Evolutionary conservation across 768 basidiomycete species (phyloP).

Genomic region (Agaricus sinodeliciosus): DNA sequence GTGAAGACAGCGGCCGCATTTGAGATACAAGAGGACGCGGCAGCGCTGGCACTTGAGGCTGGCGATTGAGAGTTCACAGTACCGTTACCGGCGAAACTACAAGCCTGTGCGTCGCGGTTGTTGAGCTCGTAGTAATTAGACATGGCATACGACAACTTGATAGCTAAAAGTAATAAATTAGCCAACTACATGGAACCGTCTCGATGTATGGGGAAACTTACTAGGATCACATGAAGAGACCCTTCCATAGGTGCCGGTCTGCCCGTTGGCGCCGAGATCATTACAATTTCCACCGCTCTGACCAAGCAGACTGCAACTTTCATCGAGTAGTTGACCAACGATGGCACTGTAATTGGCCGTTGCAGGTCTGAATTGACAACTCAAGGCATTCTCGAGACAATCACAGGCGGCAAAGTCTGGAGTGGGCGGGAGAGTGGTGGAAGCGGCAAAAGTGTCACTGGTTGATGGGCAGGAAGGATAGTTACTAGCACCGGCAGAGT

Average conservation of each 20-base stretch:
- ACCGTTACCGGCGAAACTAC: constrained; percentile 81
- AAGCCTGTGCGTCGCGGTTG: constrained; percentile 52
- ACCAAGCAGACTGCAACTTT: constrained; percentile 73
- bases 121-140: constrained; percentile 67
- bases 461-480: constrained; percentile 63
- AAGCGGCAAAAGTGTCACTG: constrained; percentile 56
- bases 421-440: constrained; percentile 71
- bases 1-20: constrained; percentile 58
- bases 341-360: constrained; percentile 54
- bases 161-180: constrained; percentile 32
- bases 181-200: neutral
- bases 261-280: constrained; percentile 68
- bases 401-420: constrained; percentile 76
- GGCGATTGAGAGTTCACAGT: constrained; percentile 63
- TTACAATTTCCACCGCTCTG: constrained; percentile 52
- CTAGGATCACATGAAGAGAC: constrained; percentile 77
- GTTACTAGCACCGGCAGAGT: constrained; percentile 33
- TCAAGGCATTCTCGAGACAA: constrained; percentile 62
- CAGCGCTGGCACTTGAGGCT: constrained; percentile 42
- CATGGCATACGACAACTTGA: constrained; percentile 81
- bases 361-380: constrained; percentile 66
- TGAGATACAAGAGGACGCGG: constrained; percentile 61
- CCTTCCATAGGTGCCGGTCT: constrained; percentile 68
- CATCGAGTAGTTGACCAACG: constrained; percentile 56
- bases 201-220: constrained; percentile 24